These are phyloP conservation scores for Immersiporthe knoxdaviesiana DNA, from an alignment of 2,329 filamentous ascomycete species.

Conservation along the genomic window DNA sequence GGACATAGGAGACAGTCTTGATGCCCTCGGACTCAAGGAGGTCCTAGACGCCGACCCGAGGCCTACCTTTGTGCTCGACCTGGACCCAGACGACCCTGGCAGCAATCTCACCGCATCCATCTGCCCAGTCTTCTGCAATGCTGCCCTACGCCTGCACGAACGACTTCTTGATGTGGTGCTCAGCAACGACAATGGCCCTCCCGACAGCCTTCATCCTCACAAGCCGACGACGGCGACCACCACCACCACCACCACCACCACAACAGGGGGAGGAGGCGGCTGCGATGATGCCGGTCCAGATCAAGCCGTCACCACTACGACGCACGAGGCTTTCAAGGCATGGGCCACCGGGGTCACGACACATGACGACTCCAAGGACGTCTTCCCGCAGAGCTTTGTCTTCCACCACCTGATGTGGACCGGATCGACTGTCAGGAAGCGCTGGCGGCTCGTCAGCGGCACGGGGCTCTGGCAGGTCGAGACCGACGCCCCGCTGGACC, in stretches of 20 bases:
- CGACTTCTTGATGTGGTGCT: conserved; percentile 38
- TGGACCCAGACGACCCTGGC: conserved; percentile 41
- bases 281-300: neutral
- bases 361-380: conserved; percentile 49
- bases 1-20: conserved; percentile 31
- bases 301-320: conserved; percentile 12
- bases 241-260: neutral
- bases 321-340: conserved; percentile 42
- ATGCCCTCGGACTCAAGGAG: conserved; percentile 35
- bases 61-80: conserved; percentile 44
- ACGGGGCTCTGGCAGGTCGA: conserved; percentile 41
- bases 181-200: neutral
- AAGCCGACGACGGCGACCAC: neutral
- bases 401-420: conserved; percentile 43
- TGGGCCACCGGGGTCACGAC: conserved; percentile 48
- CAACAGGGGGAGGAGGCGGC: neutral
- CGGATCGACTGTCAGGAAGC: conserved; percentile 43
- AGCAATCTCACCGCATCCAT: conserved; percentile 33
- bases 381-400: conserved; percentile 47
- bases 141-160: conserved; percentile 41
- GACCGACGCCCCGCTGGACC: conserved; percentile 32
- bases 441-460: conserved; percentile 47
- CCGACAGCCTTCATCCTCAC: neutral
- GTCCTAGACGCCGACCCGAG: conserved; percentile 43
- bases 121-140: conserved; percentile 42